Evolutionary conservation across 1,139 yeast species (phyloP).

Genomic region (Hansenula sp.): DNA sequence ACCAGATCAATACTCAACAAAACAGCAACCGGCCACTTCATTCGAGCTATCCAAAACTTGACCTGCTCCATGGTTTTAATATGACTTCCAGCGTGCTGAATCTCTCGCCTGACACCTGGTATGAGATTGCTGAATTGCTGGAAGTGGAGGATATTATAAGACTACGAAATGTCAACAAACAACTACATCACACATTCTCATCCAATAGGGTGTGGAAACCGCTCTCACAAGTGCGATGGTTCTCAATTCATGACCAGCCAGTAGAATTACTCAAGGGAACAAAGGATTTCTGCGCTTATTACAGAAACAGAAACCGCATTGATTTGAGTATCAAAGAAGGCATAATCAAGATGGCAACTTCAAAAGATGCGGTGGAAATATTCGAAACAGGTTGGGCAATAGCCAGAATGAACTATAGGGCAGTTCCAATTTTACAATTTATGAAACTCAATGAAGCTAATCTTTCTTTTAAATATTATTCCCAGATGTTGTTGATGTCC

Average conservation of each 20-base stretch:
- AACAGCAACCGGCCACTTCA: background rate
- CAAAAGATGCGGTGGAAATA: background rate
- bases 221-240: slow-evolving; percentile 2
- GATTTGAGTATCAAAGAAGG: background rate
- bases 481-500: slow-evolving; percentile 5
- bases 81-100: background rate
- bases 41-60: background rate
- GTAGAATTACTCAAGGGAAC: slow-evolving; percentile 1
- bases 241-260: slow-evolving; percentile 6
- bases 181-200: slow-evolving; percentile 4
- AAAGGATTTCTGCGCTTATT: slow-evolving; percentile 3
- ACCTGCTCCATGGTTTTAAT: background rate
- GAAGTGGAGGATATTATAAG: slow-evolving; percentile 9
- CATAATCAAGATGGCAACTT: background rate
- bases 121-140: background rate
- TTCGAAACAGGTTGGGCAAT: slow-evolving; percentile 11
- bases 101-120: background rate
- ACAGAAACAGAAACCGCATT: background rate
- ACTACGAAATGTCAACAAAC: slow-evolving; percentile 9
- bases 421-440: slow-evolving; percentile 8
- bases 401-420: slow-evolving; percentile 3
- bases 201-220: slow-evolving; percentile 16
- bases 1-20: too few species aligned
- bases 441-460: background rate
- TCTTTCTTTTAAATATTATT: slow-evolving; percentile 9